Conservation (phyloP, 192 early-diverging fungal species). For the Obelidium mucronatum region DNA sequence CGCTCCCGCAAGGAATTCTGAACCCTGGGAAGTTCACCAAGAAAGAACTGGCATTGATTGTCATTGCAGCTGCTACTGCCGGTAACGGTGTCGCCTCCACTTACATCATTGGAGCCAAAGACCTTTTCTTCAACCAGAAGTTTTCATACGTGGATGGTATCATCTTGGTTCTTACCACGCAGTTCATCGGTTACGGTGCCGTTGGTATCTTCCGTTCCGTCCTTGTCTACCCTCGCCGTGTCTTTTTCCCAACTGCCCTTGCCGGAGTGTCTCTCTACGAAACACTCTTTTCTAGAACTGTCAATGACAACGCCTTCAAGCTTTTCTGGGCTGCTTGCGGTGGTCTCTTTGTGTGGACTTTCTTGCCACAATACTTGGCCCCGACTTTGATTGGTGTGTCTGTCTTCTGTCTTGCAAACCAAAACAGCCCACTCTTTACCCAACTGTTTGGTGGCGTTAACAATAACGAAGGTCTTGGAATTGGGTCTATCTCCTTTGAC, state of each 20-base stretch:
- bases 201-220: constrained; percentile 73
- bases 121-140: constrained; percentile 35
- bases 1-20: constrained; percentile 8
- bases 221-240: constrained; percentile 81
- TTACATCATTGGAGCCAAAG: constrained; percentile 26
- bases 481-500: constrained; percentile 32
- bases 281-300: constrained; percentile 67
- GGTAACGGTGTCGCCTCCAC: constrained; percentile 4
- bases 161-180: constrained; percentile 28
- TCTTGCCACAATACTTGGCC: constrained; percentile 59
- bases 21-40: constrained; percentile 84
- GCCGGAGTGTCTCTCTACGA: constrained; percentile 77
- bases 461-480: constrained; percentile 14
- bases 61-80: constrained; percentile 46
- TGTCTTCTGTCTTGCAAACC: constrained; percentile 16
- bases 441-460: constrained; percentile 36
- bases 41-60: constrained; percentile 83
- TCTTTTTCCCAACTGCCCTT: constrained; percentile 83
- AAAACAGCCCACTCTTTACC: constrained; percentile 3
- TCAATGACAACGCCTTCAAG: constrained; percentile 51
- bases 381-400: constrained; percentile 23
- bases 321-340: constrained; percentile 58
- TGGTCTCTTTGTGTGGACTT: constrained; percentile 58
- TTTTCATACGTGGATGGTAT: constrained; percentile 61
- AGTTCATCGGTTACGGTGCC: constrained; percentile 65